Percentiles rank a stretch among this genome's conserved stretches.
phyloP scores from a whole-genome alignment of 805 yeast species.

The Kuraishia ogatae region DNA sequence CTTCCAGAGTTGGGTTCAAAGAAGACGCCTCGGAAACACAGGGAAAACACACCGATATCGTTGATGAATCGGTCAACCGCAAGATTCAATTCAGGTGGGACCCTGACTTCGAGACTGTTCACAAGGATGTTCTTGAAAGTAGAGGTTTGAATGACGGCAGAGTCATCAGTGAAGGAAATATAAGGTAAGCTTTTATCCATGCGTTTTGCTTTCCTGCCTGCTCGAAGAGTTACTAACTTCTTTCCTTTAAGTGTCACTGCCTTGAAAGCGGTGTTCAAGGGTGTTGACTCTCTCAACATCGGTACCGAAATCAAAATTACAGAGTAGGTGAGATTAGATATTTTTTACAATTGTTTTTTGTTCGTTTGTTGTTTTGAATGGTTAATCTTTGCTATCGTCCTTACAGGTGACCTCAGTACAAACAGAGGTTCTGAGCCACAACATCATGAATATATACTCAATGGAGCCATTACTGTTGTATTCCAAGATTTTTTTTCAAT shows the following conservation, averaged over 20 bases:
- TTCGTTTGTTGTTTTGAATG: background rate
- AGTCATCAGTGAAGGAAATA: conserved; percentile 53
- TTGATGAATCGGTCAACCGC: conserved; percentile 35
- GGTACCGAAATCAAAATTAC: conserved; percentile 48
- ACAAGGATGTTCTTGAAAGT: conserved; percentile 36
- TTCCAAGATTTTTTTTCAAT: too few relatives aligned
- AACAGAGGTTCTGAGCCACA: too few relatives aligned
- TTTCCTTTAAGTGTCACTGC: conserved; percentile 46
- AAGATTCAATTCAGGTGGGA: conserved; percentile 57
- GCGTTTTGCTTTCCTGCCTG: conserved; percentile 25
- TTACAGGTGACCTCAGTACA: too few relatives aligned
- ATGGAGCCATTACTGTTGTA: too few relatives aligned
- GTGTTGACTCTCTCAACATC: conserved; percentile 31
- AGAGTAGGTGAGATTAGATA: conserved; percentile 23
- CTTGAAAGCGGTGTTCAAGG: conserved; percentile 61
- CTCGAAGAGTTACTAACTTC: conserved; percentile 11
- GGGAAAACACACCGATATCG: conserved; percentile 27
- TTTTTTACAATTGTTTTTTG: background rate
- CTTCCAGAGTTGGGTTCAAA: conserved; percentile 9
- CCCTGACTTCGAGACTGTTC: conserved; percentile 71
- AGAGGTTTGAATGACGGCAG: conserved; percentile 57
- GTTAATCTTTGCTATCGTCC: background rate
- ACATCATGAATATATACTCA: too few relatives aligned
- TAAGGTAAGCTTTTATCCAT: conserved; percentile 33
- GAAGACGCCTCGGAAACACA: background rate